Conservation (phyloP, 345 rosid species). For the Raphanus sativus region DNA sequence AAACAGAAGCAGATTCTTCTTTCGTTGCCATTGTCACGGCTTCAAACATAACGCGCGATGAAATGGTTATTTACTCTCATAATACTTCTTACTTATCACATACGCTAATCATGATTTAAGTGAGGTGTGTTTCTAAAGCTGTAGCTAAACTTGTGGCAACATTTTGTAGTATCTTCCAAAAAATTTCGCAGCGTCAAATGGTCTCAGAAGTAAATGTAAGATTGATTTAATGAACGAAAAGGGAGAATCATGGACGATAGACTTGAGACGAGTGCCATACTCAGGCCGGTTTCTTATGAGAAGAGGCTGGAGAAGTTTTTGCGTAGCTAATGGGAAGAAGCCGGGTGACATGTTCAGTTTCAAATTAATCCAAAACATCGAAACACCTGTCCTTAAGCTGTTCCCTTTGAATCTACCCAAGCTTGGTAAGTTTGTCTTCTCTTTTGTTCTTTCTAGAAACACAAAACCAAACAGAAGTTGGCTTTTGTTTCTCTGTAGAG, state of each 20-base stretch:
- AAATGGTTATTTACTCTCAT: constrained; percentile 25
- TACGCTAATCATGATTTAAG: neutral
- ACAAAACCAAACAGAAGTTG: neutral
- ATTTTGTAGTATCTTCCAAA: constrained; percentile 19
- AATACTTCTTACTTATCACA: neutral
- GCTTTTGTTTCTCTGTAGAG: neutral
- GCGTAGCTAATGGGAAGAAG: constrained; percentile 26
- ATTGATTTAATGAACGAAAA: constrained; percentile 20
- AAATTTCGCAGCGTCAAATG: neutral
- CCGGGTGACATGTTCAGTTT: neutral
- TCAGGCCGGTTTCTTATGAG: neutral
- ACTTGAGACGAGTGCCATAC: neutral
- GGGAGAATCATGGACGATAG: constrained; percentile 20
- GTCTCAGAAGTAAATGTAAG: neutral
- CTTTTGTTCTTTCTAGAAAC: neutral
- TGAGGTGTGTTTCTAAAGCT: neutral
- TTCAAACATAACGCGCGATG: constrained; percentile 17
- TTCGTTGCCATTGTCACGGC: constrained; percentile 16
- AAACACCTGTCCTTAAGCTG: constrained; percentile 15
- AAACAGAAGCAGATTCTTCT: constrained; percentile 11
- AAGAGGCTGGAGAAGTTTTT: constrained; percentile 30
- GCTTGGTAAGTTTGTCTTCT: constrained; percentile 1
- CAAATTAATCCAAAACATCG: constrained; percentile 1
- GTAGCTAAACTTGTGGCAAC: neutral
- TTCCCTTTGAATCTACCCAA: neutral